These are phyloP conservation scores for Chrysochromulina tobinii DNA, from an alignment of 78 protist species.

Conservation along the genomic window DNA sequence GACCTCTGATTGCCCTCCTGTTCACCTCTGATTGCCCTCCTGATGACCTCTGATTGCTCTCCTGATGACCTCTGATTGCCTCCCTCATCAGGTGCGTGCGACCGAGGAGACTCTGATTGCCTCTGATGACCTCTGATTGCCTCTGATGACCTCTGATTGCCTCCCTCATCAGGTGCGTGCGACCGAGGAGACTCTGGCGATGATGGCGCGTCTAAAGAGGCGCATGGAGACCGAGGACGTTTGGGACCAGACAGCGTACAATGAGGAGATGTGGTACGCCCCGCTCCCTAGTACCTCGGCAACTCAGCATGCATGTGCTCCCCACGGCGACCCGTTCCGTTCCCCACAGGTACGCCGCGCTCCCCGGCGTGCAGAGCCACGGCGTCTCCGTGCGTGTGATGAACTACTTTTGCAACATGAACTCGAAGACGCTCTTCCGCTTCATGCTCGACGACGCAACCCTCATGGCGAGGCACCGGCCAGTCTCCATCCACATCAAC, in stretches of 20 bases:
- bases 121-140: too few relatives aligned
- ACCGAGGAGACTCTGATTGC: too few relatives aligned
- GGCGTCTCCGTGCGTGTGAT: not conserved
- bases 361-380: not conserved
- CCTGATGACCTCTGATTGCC: too few relatives aligned
- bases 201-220: not conserved
- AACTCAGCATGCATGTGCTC: too few relatives aligned
- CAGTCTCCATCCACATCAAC: not conserved
- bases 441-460: not conserved
- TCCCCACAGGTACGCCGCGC: not conserved
- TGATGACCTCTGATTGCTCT: too few relatives aligned
- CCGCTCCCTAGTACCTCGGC: not conserved
- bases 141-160: too few relatives aligned
- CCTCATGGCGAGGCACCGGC: not conserved
- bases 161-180: not conserved
- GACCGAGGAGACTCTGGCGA: not conserved
- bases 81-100: too few relatives aligned
- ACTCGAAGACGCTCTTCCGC: not conserved
- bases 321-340: slow-evolving; percentile 74
- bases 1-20: too few relatives aligned
- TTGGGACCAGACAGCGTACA: slow-evolving; percentile 28
- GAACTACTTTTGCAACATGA: not conserved
- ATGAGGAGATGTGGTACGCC: slow-evolving; percentile 25
- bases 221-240: not conserved
- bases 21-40: too few relatives aligned